A percentile compares a stretch with the other conserved stretches of the same genome.
phyloP scores from a whole-genome alignment of 2,329 filamentous ascomycete genomes.

The Dryadomyces quercivorus region DNA sequence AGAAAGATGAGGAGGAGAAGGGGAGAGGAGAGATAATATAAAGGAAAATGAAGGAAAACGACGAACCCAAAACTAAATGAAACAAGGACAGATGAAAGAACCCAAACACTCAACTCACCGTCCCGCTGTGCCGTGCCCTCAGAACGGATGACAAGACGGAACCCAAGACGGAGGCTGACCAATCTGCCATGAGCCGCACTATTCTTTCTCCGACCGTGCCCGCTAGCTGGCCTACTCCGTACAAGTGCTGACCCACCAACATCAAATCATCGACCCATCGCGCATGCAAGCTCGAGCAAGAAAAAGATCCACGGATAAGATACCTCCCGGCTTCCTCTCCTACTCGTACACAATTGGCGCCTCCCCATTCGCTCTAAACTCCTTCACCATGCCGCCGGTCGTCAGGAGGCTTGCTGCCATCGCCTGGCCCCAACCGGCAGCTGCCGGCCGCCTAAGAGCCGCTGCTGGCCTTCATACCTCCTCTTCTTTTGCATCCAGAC shows the following conservation, averaged over 20 bases:
- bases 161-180: neutral
- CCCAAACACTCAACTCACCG: no score
- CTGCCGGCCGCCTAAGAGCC: neutral
- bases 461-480: neutral
- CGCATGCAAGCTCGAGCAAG: neutral
- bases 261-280: no score
- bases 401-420: neutral
- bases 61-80: no score
- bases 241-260: neutral
- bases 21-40: no score
- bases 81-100: no score
- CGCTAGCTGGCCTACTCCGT: neutral
- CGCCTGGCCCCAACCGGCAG: neutral
- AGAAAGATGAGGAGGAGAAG: no score
- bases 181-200: neutral
- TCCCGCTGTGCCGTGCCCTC: no score
- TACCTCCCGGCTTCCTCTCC: neutral
- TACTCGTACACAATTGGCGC: neutral
- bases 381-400: neutral
- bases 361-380: neutral
- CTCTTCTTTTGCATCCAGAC: neutral
- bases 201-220: neutral
- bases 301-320: neutral
- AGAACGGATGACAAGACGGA: neutral
- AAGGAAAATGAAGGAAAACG: no score